These are phyloP conservation scores for Citrus inodora DNA, from an alignment of 345 rosid species.

Conservation along the genomic window DNA sequence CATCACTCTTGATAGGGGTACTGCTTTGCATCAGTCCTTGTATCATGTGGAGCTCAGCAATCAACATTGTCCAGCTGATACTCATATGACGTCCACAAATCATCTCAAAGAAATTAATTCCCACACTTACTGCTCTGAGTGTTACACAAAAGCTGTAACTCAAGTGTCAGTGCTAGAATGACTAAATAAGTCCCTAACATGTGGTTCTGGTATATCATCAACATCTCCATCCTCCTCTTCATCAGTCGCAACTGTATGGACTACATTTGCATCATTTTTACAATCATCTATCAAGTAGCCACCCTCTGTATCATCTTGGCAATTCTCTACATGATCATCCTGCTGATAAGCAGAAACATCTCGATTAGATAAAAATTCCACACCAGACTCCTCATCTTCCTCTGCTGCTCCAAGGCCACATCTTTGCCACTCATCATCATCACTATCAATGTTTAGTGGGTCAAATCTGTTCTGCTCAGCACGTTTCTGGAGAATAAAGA, in stretches of 20 bases:
- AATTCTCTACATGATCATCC: conserved; percentile 17
- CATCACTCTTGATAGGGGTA: conserved; percentile 15
- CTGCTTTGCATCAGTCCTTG: conserved; percentile 10
- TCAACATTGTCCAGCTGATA: conserved; percentile 19
- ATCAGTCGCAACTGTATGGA: conserved; percentile 16
- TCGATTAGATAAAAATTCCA: conserved; percentile 34
- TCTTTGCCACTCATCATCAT: conserved; percentile 48
- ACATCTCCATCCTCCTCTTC: conserved; percentile 36
- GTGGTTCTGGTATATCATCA: conserved; percentile 20
- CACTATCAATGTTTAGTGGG: conserved; percentile 42
- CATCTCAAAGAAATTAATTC: conserved; percentile 30
- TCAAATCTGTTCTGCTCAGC: conserved; percentile 46
- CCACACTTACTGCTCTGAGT: conserved; percentile 4
- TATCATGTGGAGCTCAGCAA: conserved; percentile 7
- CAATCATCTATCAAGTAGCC: conserved; percentile 23
- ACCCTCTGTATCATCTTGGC: conserved; percentile 24
- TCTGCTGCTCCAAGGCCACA: conserved; percentile 22
- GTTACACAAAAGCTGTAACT: conserved; percentile 10
- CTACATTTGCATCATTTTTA: background rate
- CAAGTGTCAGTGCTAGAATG: background rate
- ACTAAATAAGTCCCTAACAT: conserved; percentile 2
- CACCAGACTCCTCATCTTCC: conserved; percentile 35
- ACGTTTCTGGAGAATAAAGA: conserved; percentile 44
- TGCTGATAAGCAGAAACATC: conserved; percentile 12
- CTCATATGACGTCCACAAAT: conserved; percentile 36